A percentile compares a stretch with the other conserved stretches of the same genome.
Conservation (phyloP, 2,329 filamentous ascomycete species). For the Penicillium sp. region DNA sequence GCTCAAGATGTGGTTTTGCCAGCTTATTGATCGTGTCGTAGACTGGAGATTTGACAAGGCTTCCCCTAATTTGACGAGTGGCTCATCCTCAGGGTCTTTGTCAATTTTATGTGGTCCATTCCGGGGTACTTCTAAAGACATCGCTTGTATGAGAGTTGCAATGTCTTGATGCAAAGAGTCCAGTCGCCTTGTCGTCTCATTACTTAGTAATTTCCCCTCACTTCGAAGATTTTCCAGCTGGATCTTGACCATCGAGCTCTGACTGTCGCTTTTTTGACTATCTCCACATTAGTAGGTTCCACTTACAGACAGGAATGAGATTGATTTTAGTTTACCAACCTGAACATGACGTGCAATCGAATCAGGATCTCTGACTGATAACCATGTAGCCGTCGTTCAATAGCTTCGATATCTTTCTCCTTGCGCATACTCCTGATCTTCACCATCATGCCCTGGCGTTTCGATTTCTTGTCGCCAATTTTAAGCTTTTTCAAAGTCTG, state of each 20-base stretch:
- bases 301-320: background rate
- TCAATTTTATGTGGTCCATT: no score
- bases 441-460: constrained; percentile 16
- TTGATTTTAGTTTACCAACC: background rate
- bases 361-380: constrained; percentile 18
- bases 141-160: background rate
- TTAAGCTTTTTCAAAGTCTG: constrained; percentile 4
- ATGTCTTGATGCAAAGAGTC: background rate
- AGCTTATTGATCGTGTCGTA: background rate
- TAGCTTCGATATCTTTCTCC: constrained; percentile 14
- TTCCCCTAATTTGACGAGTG: background rate
- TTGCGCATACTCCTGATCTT: constrained; percentile 17
- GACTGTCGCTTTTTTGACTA: background rate
- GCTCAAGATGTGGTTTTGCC: background rate
- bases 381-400: constrained; percentile 11
- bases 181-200: background rate
- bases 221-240: background rate
- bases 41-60: background rate
- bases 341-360: constrained; percentile 11
- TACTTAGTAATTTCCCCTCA: background rate
- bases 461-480: constrained; percentile 8
- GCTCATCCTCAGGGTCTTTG: background rate
- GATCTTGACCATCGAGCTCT: background rate
- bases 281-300: background rate
- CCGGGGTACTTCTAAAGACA: background rate